Percentiles rank a stretch among this genome's conserved stretches.
Conservation (phyloP, 2,329 filamentous ascomycete species). For the Alternaria sp. region DNA sequence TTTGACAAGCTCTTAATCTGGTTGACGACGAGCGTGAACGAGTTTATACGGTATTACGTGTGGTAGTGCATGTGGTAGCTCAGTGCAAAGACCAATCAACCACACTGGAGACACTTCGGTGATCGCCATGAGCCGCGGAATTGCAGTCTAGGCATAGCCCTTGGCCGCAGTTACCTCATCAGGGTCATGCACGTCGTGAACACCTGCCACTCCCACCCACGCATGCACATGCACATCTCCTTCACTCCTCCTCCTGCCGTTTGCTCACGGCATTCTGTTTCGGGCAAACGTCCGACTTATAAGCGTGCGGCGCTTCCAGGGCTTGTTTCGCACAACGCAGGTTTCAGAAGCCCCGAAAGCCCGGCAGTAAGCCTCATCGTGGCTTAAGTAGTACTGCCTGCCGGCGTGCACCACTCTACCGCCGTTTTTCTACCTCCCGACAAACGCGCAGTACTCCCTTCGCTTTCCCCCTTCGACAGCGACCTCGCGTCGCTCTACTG, state of each 20-base stretch:
- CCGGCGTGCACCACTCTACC: constrained; percentile 6
- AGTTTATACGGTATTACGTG: background rate
- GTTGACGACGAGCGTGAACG: background rate
- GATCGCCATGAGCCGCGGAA: constrained; percentile 9
- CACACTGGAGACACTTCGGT: background rate
- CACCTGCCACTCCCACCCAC: constrained; percentile 3
- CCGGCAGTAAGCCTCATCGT: constrained; percentile 17
- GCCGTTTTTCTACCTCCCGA: constrained; percentile 4
- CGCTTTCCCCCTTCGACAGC: background rate
- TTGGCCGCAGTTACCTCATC: constrained; percentile 9
- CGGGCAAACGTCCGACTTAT: constrained; percentile 5
- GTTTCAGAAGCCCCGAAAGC: constrained; percentile 21
- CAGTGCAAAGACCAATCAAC: constrained; percentile 3
- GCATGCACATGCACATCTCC: constrained; percentile 1
- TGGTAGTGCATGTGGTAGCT: constrained; percentile 9
- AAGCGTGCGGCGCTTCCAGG: constrained; percentile 12
- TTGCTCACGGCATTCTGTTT: background rate
- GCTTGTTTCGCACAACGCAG: constrained; percentile 14
- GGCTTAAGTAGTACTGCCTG: constrained; percentile 9
- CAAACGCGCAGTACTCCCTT: constrained; percentile 6
- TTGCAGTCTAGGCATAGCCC: constrained; percentile 1
- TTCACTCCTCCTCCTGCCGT: background rate
- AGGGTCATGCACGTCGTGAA: constrained; percentile 11
- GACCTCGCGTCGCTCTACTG: constrained; percentile 4
- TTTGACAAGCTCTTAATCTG: background rate